A percentile compares a stretch with the other conserved stretches of the same genome.
phyloP scores from a whole-genome alignment of 108 stramenopile genomes.

The Seminavis robusta region DNA sequence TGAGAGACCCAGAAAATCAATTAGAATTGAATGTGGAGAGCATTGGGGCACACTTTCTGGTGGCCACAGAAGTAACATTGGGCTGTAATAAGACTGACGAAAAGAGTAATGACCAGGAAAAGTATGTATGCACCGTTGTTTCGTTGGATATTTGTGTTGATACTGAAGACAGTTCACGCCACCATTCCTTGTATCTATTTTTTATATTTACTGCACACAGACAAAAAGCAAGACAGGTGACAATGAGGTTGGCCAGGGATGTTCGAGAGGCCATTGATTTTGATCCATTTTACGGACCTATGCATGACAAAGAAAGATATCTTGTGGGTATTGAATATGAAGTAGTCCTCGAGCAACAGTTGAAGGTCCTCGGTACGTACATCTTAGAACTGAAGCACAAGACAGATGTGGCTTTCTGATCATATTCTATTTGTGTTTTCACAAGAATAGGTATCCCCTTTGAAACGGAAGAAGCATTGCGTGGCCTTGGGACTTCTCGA shows the following conservation, averaged over 20 bases:
- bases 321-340: conserved; percentile 78
- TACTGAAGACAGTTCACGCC: too few species aligned
- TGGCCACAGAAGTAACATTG: too few species aligned
- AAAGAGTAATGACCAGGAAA: background rate
- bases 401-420: too few species aligned
- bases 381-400: background rate
- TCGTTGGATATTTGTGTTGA: too few species aligned
- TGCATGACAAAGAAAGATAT: conserved; percentile 54
- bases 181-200: too few species aligned
- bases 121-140: background rate
- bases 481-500: conserved; percentile 60
- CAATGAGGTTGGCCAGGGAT: conserved; percentile 59
- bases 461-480: conserved; percentile 73
- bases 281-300: conserved; percentile 80
- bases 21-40: too few species aligned
- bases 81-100: background rate
- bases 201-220: too few species aligned
- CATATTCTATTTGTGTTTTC: background rate
- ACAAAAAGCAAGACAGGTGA: background rate
- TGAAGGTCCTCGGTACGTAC: conserved; percentile 53
- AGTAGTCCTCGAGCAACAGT: conserved; percentile 49
- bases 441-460: conserved; percentile 60
- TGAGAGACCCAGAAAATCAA: conserved; percentile 49
- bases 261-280: conserved; percentile 52
- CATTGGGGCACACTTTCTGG: too few species aligned